Base-by-base conservation (phyloP, 129 eudicot genomes). In the Apium graveolens region DNA sequence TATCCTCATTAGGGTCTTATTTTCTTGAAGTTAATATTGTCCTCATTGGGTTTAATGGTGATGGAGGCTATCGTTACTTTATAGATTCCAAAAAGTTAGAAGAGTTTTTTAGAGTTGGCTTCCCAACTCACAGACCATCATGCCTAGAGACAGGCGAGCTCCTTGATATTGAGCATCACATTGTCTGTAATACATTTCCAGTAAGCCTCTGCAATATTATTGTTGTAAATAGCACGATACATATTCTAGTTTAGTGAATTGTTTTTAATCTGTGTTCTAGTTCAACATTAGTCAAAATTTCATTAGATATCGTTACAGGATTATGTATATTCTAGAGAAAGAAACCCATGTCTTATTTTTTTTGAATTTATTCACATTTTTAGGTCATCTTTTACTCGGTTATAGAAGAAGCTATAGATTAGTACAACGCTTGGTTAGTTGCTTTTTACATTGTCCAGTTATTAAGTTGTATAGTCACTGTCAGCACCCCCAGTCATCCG, bases 21-120 rank as follows among this genome's bases (percentile, higher is more conserved):
- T n/a, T n/a, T n/a, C 99, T 96, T 83, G 99, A 92, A 86, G 97
- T 96, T 51, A 96, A 96, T 76, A 80, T 96, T 10, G 97, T 96
- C 53, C 88, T 96, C 34, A 81, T 96, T 87, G 99, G 99, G 80
- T 96, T 96, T 78, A 96, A 83, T 82, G 97, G 95, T 73, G 97
- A 96, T 83, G 99, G 99, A 74, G 99, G 97, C 79, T 96, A 90
- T 65, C 86, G 99, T 74, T 92, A 91, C 80, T 73, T 87, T 31
- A 79, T 96, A 74, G 97, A 92, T 82, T 79, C 94, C 63, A 94
- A 85, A 31, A 92, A 90, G 76, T 80, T 96, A 75, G 97, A 96
- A 81, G 97, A 96, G 79, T 92, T 92, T 87, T 84, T 96, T 73
- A 89, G 91, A 78, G 90, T 87, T 74, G 84, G 91, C 38, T 92